Percentiles rank a stretch among this genome's conserved stretches.
Evolutionary conservation across 345 rosid species (phyloP).

Genomic region (Arabidopsis arenosa): DNA sequence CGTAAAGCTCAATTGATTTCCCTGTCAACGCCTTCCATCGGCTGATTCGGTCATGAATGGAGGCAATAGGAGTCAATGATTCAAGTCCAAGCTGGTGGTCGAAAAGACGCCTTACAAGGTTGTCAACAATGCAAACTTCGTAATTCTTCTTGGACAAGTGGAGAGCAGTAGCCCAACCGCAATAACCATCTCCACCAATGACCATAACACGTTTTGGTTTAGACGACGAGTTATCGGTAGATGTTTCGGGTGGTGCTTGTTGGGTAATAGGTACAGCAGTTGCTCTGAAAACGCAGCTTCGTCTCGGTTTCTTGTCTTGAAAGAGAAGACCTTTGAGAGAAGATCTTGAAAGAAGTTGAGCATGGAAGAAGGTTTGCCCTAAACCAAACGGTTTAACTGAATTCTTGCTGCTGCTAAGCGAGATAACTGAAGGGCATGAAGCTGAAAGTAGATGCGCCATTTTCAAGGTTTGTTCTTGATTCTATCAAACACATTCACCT

Average conservation of each 20-base stretch:
- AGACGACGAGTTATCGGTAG: conserved; percentile 47
- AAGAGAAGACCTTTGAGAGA: conserved; percentile 46
- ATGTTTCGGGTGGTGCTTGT: conserved; percentile 61
- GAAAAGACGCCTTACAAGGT: conserved; percentile 82
- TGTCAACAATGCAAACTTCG: conserved; percentile 83
- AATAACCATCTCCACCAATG: conserved; percentile 98
- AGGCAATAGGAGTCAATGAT: conserved; percentile 84
- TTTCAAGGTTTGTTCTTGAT: conserved; percentile 31
- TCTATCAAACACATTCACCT: conserved; percentile 52
- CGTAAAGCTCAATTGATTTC: conserved; percentile 72
- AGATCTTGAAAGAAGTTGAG: conserved; percentile 45
- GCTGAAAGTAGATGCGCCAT: conserved; percentile 78
- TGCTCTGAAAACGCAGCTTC: conserved; percentile 51
- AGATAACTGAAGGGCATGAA: conserved; percentile 59
- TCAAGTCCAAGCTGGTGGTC: conserved; percentile 95
- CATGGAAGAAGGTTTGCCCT: conserved; percentile 40
- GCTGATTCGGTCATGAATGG: conserved; percentile 81
- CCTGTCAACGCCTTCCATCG: conserved; percentile 91
- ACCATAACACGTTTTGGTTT: conserved; percentile 81
- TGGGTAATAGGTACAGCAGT: conserved; percentile 54
- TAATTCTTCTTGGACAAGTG: conserved; percentile 86
- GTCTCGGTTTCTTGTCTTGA: conserved; percentile 43
- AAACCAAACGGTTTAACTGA: conserved; percentile 41
- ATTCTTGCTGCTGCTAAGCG: conserved; percentile 39
- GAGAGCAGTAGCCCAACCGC: conserved; percentile 99